Conservation (phyloP, 2,329 filamentous ascomycete genomes). For the Fusarium avenaceum region DNA sequence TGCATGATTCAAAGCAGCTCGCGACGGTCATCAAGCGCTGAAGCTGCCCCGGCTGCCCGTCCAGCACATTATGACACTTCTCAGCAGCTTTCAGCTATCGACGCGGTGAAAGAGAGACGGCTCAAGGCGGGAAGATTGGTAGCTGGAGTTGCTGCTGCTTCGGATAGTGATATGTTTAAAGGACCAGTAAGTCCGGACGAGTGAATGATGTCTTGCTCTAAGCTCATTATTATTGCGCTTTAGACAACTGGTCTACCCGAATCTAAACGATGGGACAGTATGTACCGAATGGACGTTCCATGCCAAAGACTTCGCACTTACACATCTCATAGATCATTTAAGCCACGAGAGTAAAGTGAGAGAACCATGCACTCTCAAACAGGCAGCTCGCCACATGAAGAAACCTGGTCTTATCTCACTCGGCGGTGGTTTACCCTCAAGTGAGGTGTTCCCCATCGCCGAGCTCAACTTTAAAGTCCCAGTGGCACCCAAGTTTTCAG, state of each 20-base stretch:
- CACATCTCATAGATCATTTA: slow-evolving; percentile 63
- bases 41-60: slow-evolving; percentile 45
- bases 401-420: slow-evolving; percentile 90
- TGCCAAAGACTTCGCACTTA: slow-evolving; percentile 22
- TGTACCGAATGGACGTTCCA: slow-evolving; percentile 55
- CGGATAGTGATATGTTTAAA: slow-evolving; percentile 88
- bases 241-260: slow-evolving; percentile 72
- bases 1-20: slow-evolving; percentile 40
- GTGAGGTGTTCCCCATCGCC: slow-evolving; percentile 93
- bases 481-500: slow-evolving; percentile 75
- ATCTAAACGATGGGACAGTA: slow-evolving; percentile 88
- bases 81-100: slow-evolving; percentile 47
- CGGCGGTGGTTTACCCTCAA: slow-evolving; percentile 88
- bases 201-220: background rate
- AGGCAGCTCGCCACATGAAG: slow-evolving; percentile 82
- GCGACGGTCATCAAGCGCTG: slow-evolving; percentile 41
- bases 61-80: slow-evolving; percentile 46
- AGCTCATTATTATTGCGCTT: slow-evolving; percentile 3
- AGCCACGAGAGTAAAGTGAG: slow-evolving; percentile 72
- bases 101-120: slow-evolving; percentile 60
- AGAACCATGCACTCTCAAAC: slow-evolving; percentile 81
- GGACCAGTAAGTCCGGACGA: slow-evolving; percentile 67
- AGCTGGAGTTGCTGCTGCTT: slow-evolving; percentile 81
- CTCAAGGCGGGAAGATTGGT: slow-evolving; percentile 79
- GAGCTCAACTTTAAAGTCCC: slow-evolving; percentile 82